phyloP scores from a whole-genome alignment of 2,329 filamentous ascomycete species.

The Triangularia verruculosa region DNA sequence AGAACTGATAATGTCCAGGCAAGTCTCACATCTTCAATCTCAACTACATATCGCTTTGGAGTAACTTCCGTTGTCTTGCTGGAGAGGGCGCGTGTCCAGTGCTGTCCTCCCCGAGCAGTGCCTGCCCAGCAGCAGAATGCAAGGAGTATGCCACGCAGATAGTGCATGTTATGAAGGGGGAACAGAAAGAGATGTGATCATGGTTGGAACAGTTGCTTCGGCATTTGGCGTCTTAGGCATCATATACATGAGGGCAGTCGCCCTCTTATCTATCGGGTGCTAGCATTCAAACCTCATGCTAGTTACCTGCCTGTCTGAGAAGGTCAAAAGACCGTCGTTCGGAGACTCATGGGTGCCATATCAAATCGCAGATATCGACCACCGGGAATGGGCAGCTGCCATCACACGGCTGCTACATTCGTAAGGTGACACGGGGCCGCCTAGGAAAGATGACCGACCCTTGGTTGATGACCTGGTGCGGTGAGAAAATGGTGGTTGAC shows the following conservation, averaged over 20 bases:
- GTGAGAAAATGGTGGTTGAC: neutral
- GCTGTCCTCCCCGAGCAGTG: neutral
- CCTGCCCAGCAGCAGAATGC: neutral
- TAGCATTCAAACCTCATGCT: neutral
- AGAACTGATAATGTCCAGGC: accelerated
- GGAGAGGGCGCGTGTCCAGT: neutral
- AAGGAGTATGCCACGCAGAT: neutral
- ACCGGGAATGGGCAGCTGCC: neutral
- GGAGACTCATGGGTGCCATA: neutral
- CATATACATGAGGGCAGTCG: neutral
- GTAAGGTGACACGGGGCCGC: neutral
- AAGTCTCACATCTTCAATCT: constrained; percentile 19
- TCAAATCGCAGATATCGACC: neutral
- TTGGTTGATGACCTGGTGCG: no score
- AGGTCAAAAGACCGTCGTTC: neutral
- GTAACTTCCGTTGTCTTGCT: constrained; percentile 10
- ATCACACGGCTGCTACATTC: neutral
- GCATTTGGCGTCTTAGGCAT: neutral
- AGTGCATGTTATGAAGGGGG: neutral
- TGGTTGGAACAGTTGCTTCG: neutral
- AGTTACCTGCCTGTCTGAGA: neutral
- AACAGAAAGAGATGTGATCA: neutral
- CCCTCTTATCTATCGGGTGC: neutral
- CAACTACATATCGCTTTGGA: constrained; percentile 24
- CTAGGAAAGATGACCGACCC: neutral